phyloP scores from a whole-genome alignment of 1,284 basidiomycete species.

The Austroboletus novae-zelandiae region DNA sequence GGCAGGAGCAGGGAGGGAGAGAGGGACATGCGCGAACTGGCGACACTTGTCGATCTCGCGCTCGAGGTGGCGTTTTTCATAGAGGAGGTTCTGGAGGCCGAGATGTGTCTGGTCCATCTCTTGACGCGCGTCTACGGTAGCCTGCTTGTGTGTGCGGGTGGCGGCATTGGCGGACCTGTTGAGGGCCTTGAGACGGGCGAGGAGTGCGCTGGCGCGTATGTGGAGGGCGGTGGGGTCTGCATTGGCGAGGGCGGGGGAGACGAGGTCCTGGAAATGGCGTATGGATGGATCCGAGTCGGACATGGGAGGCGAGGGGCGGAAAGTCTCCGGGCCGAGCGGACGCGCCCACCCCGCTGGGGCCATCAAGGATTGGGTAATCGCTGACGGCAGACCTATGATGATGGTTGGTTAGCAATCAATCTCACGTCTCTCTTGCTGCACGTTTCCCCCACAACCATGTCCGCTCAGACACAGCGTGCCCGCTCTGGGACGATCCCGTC shows the following conservation, averaged over 20 bases:
- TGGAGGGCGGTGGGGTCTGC: constrained; percentile 54
- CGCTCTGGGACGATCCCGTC: constrained; percentile 81
- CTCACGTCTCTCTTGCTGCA: constrained; percentile 24
- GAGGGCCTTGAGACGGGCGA: constrained; percentile 70
- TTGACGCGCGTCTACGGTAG: constrained; percentile 68
- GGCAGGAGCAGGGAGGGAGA: background rate
- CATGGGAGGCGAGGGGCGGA: constrained; percentile 4
- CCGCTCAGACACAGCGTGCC: constrained; percentile 43
- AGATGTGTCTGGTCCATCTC: constrained; percentile 84
- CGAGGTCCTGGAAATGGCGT: constrained; percentile 60
- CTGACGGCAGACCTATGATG: constrained; percentile 13
- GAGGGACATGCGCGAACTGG: constrained; percentile 69
- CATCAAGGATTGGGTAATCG: constrained; percentile 9
- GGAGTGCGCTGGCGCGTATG: constrained; percentile 66
- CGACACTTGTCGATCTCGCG: constrained; percentile 84
- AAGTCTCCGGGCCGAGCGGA: constrained; percentile 10
- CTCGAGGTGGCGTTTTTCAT: constrained; percentile 81
- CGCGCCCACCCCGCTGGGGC: background rate
- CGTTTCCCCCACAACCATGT: constrained; percentile 32
- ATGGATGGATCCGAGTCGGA: constrained; percentile 49
- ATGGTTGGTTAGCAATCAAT: constrained; percentile 8
- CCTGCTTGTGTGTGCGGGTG: constrained; percentile 66
- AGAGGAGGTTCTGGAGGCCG: constrained; percentile 76
- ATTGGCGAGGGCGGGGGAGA: constrained; percentile 41
- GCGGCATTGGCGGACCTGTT: constrained; percentile 70